Evolutionary conservation across 306 rosid genomes (phyloP).

Genomic region (Medicago truncatula): MtrunA17r5.0-ANR NC_053044.1:40173001-40173500

Average conservation of each 20-base stretch:
- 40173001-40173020: no score
- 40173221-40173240: background rate
- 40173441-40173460: conserved; percentile 55
- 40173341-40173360: conserved; percentile 73
- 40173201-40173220: background rate
- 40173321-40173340: conserved; percentile 85
- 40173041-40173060: no score
- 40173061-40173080: no score
- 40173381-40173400: conserved; percentile 82
- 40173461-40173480: conserved; percentile 40
- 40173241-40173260: background rate
- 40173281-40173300: background rate
- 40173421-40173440: conserved; percentile 91
- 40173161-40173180: background rate
- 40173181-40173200: background rate
- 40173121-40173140: conserved; percentile 4
- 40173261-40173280: background rate
- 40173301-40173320: conserved; percentile 89
- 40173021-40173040: no score
- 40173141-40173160: conserved; percentile 13
- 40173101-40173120: no score
- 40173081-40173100: no score
- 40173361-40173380: conserved; percentile 89
- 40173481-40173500: conserved; percentile 34
- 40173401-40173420: conserved; percentile 79